A percentile compares a stretch with the other conserved stretches of the same genome.
Evolutionary conservation across 2,329 filamentous ascomycete genomes (phyloP).

Genomic region (Periglandula ipomoeae): DNA sequence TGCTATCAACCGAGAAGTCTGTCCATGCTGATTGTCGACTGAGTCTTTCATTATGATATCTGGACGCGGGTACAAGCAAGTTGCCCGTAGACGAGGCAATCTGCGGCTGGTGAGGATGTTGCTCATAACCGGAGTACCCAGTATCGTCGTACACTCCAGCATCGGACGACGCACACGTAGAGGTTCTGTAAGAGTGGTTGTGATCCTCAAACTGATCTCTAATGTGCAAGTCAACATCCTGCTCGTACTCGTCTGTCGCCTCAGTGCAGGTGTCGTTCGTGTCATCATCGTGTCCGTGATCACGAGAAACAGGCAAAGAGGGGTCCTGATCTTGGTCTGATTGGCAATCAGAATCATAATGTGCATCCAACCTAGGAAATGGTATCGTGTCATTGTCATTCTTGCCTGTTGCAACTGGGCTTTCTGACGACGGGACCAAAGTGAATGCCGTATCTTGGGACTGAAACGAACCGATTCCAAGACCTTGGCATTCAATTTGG

Average conservation of each 20-base stretch:
- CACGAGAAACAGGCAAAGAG: constrained; percentile 14
- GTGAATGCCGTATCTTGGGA: constrained; percentile 37
- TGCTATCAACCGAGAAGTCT: constrained; percentile 48
- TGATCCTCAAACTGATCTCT: constrained; percentile 20
- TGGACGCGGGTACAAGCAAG: constrained; percentile 37
- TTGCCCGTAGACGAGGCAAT: constrained; percentile 32
- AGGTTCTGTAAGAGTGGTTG: constrained; percentile 26
- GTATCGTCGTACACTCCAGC: constrained; percentile 19
- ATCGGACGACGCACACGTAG: constrained; percentile 32
- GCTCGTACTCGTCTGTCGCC: constrained; percentile 23
- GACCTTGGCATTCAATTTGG: background rate
- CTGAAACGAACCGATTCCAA: constrained; percentile 11
- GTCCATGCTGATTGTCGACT: constrained; percentile 54
- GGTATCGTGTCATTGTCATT: constrained; percentile 16
- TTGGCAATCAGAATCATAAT: constrained; percentile 30
- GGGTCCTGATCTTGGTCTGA: constrained; percentile 25
- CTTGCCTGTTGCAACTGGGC: constrained; percentile 7
- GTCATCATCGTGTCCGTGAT: constrained; percentile 21
- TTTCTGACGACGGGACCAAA: constrained; percentile 34
- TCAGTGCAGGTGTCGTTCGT: constrained; percentile 27
- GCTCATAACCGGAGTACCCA: constrained; percentile 17
- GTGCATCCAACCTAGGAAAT: constrained; percentile 26
- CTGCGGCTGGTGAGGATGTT: constrained; percentile 11
- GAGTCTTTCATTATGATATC: constrained; percentile 33
- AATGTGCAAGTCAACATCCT: constrained; percentile 17